Base-by-base conservation (phyloP, 208 protist species). In the Trypanosoma mega region DNA sequence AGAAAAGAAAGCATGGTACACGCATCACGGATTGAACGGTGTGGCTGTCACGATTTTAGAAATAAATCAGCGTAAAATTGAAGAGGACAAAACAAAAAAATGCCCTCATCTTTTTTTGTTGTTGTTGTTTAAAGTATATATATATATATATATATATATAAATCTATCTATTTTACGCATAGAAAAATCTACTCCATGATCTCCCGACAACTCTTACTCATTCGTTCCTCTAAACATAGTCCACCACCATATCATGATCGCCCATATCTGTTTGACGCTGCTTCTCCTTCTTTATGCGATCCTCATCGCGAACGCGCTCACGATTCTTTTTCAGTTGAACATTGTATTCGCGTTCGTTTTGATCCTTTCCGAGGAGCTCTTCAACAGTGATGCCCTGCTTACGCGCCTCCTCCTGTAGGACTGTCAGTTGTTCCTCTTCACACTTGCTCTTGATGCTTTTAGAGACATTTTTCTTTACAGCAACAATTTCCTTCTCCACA, bases 401-500 rank as follows among this genome's bases (percentile, higher is more conserved):
- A 46, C 75, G 68, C 5, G 90, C 85, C 45, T 92, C 39, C 26
- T 81, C 78, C 54, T 76, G 72, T 26, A 87, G 55, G 41, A 90
- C 68, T 41, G 63, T 48, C 50, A 89, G 71, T 12, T 94, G 69
- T 44, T 77, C 56, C n/a, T 78, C 68, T 21, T 78, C 58, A 11
- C 77, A 61, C 30, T 80, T 64, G 61, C 76, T 81, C 72, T 95
- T 94, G 27, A 83, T 78, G 43, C 57, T 48, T 21, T 60, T 27
- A 6, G 68, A 81, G 3, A 91, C 79, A 55, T 76, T 82, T 50
- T 86, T 84, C 60, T 91, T 88, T 18, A 70, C 52, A 12, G 56
- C 51, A 7, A 75, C 74, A 54, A 95, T 82, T 65, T 96, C 80
- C 75, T 88, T 93, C 64, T 97, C 89, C 14, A 97, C 81, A 47